Evolutionary conservation across 73 alveolate species (phyloP).

Genomic region (Tetrahymena thermophila): DNA sequence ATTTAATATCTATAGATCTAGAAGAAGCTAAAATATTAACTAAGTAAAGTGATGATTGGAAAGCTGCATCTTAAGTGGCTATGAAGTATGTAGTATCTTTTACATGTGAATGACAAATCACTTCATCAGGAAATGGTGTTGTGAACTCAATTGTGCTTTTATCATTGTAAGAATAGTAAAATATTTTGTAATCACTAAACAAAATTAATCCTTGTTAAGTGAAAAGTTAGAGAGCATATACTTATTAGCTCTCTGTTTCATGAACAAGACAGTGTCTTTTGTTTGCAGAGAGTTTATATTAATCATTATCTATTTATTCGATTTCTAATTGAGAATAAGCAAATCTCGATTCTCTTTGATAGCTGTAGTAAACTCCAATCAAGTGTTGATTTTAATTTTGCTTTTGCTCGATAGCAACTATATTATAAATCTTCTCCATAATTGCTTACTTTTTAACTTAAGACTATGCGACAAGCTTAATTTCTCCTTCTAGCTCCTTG

Average conservation of each 20-base stretch:
- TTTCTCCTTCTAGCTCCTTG: neutral
- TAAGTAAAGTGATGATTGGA: neutral
- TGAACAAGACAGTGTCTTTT: neutral
- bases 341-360: neutral
- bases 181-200: neutral
- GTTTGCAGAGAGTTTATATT: neutral
- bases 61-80: neutral
- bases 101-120: neutral
- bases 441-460: neutral
- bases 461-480: neutral
- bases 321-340: neutral
- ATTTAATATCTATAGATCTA: neutral
- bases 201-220: neutral
- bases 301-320: neutral
- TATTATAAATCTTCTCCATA: neutral
- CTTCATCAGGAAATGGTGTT: neutral
- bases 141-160: neutral
- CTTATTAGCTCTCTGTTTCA: neutral
- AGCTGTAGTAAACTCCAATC: neutral
- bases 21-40: neutral
- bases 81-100: neutral
- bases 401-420: neutral
- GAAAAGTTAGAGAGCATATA: neutral
- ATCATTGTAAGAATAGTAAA: neutral
- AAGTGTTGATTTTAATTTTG: neutral